Percentiles rank a stretch among this genome's conserved stretches.
Conservation (phyloP, 805 yeast species). For the Zygoascus tannicola region DNA sequence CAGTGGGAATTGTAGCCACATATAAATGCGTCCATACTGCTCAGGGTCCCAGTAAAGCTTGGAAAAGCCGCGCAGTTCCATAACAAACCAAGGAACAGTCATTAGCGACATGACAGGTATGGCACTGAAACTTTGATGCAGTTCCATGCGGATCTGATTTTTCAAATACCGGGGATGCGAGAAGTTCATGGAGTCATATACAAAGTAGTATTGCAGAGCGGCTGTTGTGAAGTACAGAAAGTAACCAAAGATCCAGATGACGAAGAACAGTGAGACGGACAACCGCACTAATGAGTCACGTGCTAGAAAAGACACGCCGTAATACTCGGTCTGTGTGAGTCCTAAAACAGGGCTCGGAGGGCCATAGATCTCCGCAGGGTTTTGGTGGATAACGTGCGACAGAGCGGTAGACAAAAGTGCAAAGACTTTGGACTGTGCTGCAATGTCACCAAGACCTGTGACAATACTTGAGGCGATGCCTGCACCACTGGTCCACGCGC, state of each 20-base stretch:
- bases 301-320: conserved; percentile 58
- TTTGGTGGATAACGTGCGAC: not conserved
- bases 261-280: conserved; percentile 48
- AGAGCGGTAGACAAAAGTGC: not conserved
- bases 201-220: conserved; percentile 59
- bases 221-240: conserved; percentile 70
- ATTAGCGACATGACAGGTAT: conserved; percentile 83
- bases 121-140: conserved; percentile 64
- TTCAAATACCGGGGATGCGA: conserved; percentile 94
- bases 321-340: conserved; percentile 37
- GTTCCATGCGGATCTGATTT: conserved; percentile 83
- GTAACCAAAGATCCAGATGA: conserved; percentile 82
- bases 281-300: conserved; percentile 72
- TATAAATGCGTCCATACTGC: conserved; percentile 62
- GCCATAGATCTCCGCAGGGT: conserved; percentile 3
- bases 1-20: conserved; percentile 58
- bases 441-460: not conserved
- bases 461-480: not conserved
- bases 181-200: conserved; percentile 82
- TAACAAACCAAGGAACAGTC: conserved; percentile 83
- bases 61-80: conserved; percentile 79
- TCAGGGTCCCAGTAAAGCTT: conserved; percentile 58
- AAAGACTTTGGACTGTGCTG: not conserved
- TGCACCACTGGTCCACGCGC: not conserved
- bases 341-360: not conserved